Evolutionary conservation across 345 rosid genomes (phyloP).

Genomic region (Alliaria petiolata): DNA sequence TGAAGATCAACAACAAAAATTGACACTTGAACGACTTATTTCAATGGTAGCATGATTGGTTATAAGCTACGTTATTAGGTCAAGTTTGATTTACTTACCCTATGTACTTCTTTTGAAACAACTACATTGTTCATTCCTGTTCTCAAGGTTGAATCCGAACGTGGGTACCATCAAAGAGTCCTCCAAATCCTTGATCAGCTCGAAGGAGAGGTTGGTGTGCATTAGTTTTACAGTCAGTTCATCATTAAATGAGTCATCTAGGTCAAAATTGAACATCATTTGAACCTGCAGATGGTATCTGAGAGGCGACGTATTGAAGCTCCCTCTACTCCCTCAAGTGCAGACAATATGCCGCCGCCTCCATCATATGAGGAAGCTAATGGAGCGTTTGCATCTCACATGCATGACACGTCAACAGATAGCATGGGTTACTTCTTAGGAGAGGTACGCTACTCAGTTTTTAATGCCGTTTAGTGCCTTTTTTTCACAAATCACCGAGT

Average conservation of each 20-base stretch:
- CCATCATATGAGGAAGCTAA: slow-evolving; percentile 84
- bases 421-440: slow-evolving; percentile 85
- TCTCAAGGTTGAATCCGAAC: slow-evolving; percentile 88
- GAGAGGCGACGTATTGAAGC: slow-evolving; percentile 92
- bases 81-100: slow-evolving; percentile 4
- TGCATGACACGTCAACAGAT: slow-evolving; percentile 63
- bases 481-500: not conserved
- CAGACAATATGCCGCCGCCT: slow-evolving; percentile 68
- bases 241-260: not conserved
- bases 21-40: slow-evolving; percentile 90
- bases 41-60: slow-evolving; percentile 60
- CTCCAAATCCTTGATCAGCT: slow-evolving; percentile 93
- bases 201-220: slow-evolving; percentile 60
- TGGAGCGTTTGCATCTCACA: slow-evolving; percentile 65
- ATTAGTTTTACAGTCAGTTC: slow-evolving; percentile 4
- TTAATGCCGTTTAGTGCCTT: not conserved
- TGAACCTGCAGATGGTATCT: slow-evolving; percentile 56
- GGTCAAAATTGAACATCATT: not conserved
- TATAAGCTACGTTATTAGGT: not conserved
- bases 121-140: slow-evolving; percentile 10
- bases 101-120: not conserved
- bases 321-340: slow-evolving; percentile 48
- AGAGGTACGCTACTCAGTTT: slow-evolving; percentile 53
- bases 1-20: slow-evolving; percentile 93
- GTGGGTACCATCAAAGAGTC: slow-evolving; percentile 74